These are phyloP conservation scores for Fusarium humuli DNA, from an alignment of 2,329 filamentous ascomycete genomes.

Conservation along the genomic window DNA sequence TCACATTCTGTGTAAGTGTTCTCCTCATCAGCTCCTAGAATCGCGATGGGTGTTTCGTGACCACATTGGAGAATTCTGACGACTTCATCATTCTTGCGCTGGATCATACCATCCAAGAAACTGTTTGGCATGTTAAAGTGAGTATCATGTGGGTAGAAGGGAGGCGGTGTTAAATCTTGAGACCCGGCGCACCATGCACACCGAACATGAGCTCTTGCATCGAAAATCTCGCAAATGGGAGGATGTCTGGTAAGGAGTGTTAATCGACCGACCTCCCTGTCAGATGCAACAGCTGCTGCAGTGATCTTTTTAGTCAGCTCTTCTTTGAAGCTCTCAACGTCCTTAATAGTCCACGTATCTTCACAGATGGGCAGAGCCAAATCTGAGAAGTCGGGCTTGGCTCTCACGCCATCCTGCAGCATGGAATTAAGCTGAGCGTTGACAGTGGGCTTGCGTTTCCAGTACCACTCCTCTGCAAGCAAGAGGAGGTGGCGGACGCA, in stretches of 20 bases:
- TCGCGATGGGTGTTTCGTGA: constrained; percentile 12
- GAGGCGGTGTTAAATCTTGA: background rate
- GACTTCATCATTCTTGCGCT: background rate
- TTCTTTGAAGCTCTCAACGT: constrained; percentile 1
- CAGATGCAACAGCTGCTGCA: background rate
- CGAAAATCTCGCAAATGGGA: background rate
- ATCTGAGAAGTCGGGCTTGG: constrained; percentile 12
- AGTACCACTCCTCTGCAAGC: constrained; percentile 31
- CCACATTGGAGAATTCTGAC: constrained; percentile 2
- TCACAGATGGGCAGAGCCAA: constrained; percentile 21
- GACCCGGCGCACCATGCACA: background rate
- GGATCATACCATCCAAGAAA: background rate
- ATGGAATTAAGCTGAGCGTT: constrained; percentile 3
- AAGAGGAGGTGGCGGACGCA: constrained; percentile 25
- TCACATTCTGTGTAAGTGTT: constrained; percentile 21
- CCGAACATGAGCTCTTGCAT: background rate
- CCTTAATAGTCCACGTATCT: constrained; percentile 13
- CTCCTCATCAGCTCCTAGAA: constrained; percentile 2
- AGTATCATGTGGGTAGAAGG: background rate
- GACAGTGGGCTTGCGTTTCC: constrained; percentile 4
- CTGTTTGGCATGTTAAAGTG: background rate
- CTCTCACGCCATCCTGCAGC: background rate
- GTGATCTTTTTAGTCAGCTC: background rate
- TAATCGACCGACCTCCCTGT: background rate
- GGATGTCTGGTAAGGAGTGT: background rate